Percentiles rank a stretch among this genome's conserved stretches.
These are phyloP conservation scores for Corinectria fuckeliana DNA, from an alignment of 2,329 filamentous ascomycete genomes.

Conservation along the genomic window DNA sequence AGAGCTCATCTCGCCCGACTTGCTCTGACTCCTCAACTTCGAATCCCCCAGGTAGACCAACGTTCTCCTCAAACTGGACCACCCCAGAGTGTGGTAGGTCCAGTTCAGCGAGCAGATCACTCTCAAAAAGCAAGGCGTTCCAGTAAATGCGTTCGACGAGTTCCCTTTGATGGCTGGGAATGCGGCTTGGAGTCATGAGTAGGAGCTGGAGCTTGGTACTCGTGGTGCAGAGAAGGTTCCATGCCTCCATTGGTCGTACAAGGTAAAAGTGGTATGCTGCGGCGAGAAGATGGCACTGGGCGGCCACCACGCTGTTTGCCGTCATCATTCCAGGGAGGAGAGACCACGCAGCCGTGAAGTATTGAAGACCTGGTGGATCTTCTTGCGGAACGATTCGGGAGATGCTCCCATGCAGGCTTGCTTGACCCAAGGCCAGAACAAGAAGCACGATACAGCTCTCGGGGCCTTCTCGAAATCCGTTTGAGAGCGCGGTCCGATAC, in stretches of 20 bases:
- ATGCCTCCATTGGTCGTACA: slow-evolving; percentile 81
- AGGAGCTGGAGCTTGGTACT: slow-evolving; percentile 83
- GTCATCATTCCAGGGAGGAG: slow-evolving; percentile 81
- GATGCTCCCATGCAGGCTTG: slow-evolving; percentile 77
- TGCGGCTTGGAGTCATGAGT: slow-evolving; percentile 73
- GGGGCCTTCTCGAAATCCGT: slow-evolving; percentile 77
- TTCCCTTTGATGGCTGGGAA: slow-evolving; percentile 74
- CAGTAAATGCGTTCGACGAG: slow-evolving; percentile 81
- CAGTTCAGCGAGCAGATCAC: slow-evolving; percentile 78
- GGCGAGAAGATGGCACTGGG: slow-evolving; percentile 81
- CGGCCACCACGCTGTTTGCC: slow-evolving; percentile 76
- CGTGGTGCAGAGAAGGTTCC: slow-evolving; percentile 79
- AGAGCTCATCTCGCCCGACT: slow-evolving; percentile 77
- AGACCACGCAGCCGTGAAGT: slow-evolving; percentile 82
- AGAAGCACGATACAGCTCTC: slow-evolving; percentile 84
- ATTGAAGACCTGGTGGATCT: slow-evolving; percentile 77
- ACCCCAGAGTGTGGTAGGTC: slow-evolving; percentile 85
- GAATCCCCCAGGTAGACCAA: slow-evolving; percentile 79
- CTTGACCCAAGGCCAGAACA: slow-evolving; percentile 78
- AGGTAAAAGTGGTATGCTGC: slow-evolving; percentile 85
- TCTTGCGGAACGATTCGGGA: slow-evolving; percentile 72
- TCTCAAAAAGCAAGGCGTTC: slow-evolving; percentile 83
- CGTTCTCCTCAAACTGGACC: slow-evolving; percentile 80
- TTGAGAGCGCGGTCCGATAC: slow-evolving; percentile 76
- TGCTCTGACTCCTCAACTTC: slow-evolving; percentile 71